A percentile compares a stretch with the other conserved stretches of the same genome.
Conservation (phyloP, 176 grass and related monocot genomes). For the Triticum turgidum region DNA sequence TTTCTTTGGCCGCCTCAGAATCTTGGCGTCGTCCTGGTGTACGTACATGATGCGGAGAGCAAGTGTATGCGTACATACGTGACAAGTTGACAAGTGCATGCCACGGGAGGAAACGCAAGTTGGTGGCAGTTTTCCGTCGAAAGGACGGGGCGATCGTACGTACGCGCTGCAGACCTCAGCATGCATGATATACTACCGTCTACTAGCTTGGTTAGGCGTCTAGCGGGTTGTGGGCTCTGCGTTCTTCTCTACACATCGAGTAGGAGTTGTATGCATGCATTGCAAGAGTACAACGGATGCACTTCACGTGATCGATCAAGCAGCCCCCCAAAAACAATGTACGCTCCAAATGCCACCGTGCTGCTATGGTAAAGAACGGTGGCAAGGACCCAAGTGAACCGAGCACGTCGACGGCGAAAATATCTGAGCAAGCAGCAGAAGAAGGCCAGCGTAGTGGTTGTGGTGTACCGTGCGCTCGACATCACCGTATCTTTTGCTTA, state of each 20-base stretch:
- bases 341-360: neutral
- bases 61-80: neutral
- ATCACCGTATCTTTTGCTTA: neutral
- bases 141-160: neutral
- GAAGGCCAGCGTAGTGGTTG: neutral
- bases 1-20: conserved; percentile 1
- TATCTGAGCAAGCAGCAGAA: neutral
- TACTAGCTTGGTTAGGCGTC: neutral
- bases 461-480: neutral
- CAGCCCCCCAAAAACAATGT: neutral
- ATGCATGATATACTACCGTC: neutral
- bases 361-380: neutral
- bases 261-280: neutral
- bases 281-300: neutral
- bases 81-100: conserved; percentile 28
- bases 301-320: neutral
- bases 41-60: neutral
- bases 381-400: no score
- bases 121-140: neutral
- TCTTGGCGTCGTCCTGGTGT: neutral
- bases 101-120: neutral
- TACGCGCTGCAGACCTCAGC: neutral
- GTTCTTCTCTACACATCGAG: neutral
- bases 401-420: neutral
- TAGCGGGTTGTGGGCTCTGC: neutral